phyloP scores from a whole-genome alignment of 2,329 filamentous ascomycete species.

The Calonectria pseudoreteaudii region DNA sequence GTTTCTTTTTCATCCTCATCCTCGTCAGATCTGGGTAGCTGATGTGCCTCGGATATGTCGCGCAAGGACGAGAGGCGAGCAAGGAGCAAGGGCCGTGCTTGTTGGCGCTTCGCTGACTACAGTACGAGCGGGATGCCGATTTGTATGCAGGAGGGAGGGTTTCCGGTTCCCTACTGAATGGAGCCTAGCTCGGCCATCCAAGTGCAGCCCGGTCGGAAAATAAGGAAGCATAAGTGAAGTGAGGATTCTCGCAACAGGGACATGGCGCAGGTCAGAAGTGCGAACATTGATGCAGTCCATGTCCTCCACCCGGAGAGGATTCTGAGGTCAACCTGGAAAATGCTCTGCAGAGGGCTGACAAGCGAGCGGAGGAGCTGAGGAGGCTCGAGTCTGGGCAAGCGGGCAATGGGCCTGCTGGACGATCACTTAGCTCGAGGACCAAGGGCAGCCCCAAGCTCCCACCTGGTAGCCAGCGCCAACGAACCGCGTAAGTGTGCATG shows the following conservation, averaged over 20 bases:
- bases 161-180: conserved; percentile 11
- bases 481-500: conserved; percentile 1
- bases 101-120: conserved; percentile 3
- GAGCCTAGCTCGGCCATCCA: conserved; percentile 10
- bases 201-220: conserved; percentile 17
- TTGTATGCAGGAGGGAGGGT: neutral
- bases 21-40: neutral
- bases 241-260: neutral
- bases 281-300: neutral
- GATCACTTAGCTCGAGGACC: conserved; percentile 7
- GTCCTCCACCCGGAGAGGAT: neutral
- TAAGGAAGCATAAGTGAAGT: conserved; percentile 11
- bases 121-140: neutral
- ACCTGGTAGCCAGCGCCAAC: conserved; percentile 10
- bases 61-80: neutral
- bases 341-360: neutral
- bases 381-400: neutral
- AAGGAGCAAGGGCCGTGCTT: neutral
- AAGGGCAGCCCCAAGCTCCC: conserved; percentile 19
- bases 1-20: neutral
- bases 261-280: neutral
- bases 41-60: neutral
- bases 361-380: conserved; percentile 7
- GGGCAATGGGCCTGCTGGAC: neutral
- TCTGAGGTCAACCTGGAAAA: neutral